Evolutionary conservation across 306 rosid genomes (phyloP).

Genomic region (Inga leiocalycina): DNA sequence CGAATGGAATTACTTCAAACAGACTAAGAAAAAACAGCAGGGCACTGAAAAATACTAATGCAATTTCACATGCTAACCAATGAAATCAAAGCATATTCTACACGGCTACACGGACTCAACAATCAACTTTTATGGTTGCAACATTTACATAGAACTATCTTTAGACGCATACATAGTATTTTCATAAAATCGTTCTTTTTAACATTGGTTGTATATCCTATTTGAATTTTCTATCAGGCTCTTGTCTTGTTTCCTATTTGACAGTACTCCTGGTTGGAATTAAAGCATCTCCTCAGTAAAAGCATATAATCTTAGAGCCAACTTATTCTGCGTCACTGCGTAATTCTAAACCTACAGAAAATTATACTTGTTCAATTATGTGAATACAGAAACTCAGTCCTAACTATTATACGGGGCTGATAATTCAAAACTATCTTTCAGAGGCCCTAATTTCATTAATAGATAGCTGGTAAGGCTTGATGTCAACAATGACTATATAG

Average conservation of each 20-base stretch:
- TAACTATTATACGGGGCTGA: neutral
- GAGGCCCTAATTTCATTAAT: neutral
- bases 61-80: constrained; percentile 7
- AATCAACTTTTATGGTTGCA: neutral
- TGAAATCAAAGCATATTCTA: no score
- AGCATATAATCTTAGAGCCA: neutral
- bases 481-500: constrained; percentile 16
- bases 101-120: no score
- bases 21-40: neutral
- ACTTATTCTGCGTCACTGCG: constrained; percentile 8
- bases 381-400: neutral
- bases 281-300: constrained; percentile 14
- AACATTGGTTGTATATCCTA: constrained; percentile 7
- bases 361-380: neutral
- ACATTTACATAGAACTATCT: neutral
- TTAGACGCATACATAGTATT: neutral
- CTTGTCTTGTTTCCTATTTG: neutral
- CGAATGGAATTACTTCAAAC: constrained; percentile 6
- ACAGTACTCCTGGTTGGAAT: neutral
- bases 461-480: neutral
- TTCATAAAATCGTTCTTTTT: constrained; percentile 14
- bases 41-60: constrained; percentile 2
- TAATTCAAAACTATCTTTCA: constrained; percentile 2
- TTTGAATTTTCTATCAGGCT: constrained; percentile 3
- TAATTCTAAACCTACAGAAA: neutral